These are phyloP conservation scores for Laburnicola sp. DNA, from an alignment of 2,329 filamentous ascomycete genomes.

Conservation along the genomic window DNA sequence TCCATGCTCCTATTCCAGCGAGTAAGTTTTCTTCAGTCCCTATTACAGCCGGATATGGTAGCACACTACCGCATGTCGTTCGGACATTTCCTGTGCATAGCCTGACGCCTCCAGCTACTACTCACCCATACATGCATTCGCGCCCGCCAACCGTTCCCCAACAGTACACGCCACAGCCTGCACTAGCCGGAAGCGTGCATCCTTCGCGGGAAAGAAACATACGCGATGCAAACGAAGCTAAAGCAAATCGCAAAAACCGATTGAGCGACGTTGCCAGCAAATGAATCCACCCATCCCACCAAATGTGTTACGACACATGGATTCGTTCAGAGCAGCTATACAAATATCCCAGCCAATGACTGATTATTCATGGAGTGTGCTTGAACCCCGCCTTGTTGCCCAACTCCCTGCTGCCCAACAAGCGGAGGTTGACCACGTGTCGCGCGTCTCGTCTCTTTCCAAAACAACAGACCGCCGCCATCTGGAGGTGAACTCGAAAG, in stretches of 20 bases:
- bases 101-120: conserved; percentile 38
- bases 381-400: conserved; percentile 67
- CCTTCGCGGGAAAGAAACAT: conserved; percentile 56
- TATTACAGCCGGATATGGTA: conserved; percentile 17
- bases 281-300: conserved; percentile 68
- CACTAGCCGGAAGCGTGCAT: conserved; percentile 26
- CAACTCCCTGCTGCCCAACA: conserved; percentile 68
- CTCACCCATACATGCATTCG: conserved; percentile 32
- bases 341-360: conserved; percentile 69
- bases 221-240: conserved; percentile 66
- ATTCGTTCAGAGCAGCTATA: conserved; percentile 73
- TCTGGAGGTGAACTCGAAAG: conserved; percentile 54
- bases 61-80: conserved; percentile 22
- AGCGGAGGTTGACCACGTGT: conserved; percentile 56
- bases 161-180: conserved; percentile 37
- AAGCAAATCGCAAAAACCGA: conserved; percentile 65
- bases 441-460: conserved; percentile 50
- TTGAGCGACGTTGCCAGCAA: conserved; percentile 68
- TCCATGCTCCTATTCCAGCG: conserved; percentile 39
- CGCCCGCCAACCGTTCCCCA: conserved; percentile 41
- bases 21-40: conserved; percentile 38
- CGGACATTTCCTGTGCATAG: conserved; percentile 26
- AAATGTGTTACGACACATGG: conserved; percentile 67
- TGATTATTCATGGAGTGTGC: conserved; percentile 69
- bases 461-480: conserved; percentile 53